phyloP scores from a whole-genome alignment of 31 red algal genomes.

The Endocladia muricata region DNA sequence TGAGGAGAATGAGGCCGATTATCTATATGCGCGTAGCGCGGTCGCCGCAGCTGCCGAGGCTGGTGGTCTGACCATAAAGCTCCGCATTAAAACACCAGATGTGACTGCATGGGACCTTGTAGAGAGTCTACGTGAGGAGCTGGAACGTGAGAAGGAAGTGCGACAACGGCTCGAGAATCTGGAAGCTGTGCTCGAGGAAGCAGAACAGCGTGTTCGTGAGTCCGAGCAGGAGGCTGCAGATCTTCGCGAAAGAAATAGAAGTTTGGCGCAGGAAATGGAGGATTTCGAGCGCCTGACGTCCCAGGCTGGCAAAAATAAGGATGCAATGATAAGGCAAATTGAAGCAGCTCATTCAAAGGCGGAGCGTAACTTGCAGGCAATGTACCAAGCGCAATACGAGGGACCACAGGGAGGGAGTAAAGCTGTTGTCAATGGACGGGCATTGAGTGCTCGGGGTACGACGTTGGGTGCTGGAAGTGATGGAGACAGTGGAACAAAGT shows the following conservation, averaged over 20 bases:
- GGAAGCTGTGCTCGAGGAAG: constrained; percentile 10
- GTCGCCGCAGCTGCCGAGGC: constrained; percentile 50
- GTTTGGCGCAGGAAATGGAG: constrained; percentile 43
- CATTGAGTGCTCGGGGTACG: no score
- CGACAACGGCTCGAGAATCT: constrained; percentile 22
- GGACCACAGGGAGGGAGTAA: background rate
- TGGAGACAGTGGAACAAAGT: no score
- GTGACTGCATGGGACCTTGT: constrained; percentile 22
- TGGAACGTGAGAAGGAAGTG: constrained; percentile 16
- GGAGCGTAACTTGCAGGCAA: constrained; percentile 49
- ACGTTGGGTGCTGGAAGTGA: no score
- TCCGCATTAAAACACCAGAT: constrained; percentile 47
- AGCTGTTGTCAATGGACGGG: no score
- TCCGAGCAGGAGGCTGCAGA: constrained; percentile 30
- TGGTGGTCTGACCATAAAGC: constrained; percentile 48
- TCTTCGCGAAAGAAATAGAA: constrained; percentile 38
- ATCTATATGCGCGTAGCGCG: constrained; percentile 23
- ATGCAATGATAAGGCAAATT: constrained; percentile 77
- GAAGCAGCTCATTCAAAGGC: constrained; percentile 62
- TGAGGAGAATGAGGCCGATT: constrained; percentile 13
- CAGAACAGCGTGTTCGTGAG: constrained; percentile 23
- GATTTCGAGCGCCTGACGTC: constrained; percentile 51
- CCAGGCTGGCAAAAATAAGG: constrained; percentile 54
- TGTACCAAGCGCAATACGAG: constrained; percentile 30
- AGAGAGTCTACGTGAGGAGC: constrained; percentile 8